Evolutionary conservation across 2,329 filamentous ascomycete genomes (phyloP).

Genomic region (Calycina herbarum): DNA sequence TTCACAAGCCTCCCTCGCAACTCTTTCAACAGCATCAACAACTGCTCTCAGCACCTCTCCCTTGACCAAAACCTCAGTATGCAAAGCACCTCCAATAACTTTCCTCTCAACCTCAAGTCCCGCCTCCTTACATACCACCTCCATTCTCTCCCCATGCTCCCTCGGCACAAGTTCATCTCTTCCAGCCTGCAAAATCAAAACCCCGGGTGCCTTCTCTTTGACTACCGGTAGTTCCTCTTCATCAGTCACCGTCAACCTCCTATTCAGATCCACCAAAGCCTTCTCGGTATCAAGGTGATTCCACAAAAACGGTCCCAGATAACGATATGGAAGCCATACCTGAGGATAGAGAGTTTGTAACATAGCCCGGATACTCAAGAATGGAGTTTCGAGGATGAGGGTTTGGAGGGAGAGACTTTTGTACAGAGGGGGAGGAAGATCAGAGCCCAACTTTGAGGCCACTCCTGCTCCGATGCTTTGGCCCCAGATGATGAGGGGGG

Average conservation of each 20-base stretch:
- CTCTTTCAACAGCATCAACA: constrained; percentile 43
- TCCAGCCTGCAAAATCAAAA: constrained; percentile 55
- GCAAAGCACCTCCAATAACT: constrained; percentile 51
- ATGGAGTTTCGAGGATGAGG: constrained; percentile 74
- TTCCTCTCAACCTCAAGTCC: constrained; percentile 47
- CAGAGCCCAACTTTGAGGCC: constrained; percentile 52
- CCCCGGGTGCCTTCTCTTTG: constrained; percentile 9
- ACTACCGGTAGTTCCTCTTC: too few relatives aligned
- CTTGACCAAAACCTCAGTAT: constrained; percentile 55
- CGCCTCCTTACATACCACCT: constrained; percentile 49
- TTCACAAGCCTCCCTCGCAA: constrained; percentile 1
- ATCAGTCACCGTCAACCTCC: constrained; percentile 24
- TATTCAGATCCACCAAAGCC: constrained; percentile 49
- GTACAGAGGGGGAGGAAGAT: neutral
- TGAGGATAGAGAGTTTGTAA: constrained; percentile 72
- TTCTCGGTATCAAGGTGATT: constrained; percentile 58
- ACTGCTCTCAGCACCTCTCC: constrained; percentile 47
- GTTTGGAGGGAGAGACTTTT: constrained; percentile 39
- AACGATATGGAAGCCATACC: constrained; percentile 75
- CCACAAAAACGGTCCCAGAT: constrained; percentile 72
- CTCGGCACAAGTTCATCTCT: constrained; percentile 60
- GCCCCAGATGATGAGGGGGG: constrained; percentile 65
- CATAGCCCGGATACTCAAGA: constrained; percentile 70
- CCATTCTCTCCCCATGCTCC: constrained; percentile 49
- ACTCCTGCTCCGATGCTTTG: constrained; percentile 76